Evolutionary conservation across 2,329 filamentous ascomycete genomes (phyloP).

Genomic region (Fusarium newnesense): DNA sequence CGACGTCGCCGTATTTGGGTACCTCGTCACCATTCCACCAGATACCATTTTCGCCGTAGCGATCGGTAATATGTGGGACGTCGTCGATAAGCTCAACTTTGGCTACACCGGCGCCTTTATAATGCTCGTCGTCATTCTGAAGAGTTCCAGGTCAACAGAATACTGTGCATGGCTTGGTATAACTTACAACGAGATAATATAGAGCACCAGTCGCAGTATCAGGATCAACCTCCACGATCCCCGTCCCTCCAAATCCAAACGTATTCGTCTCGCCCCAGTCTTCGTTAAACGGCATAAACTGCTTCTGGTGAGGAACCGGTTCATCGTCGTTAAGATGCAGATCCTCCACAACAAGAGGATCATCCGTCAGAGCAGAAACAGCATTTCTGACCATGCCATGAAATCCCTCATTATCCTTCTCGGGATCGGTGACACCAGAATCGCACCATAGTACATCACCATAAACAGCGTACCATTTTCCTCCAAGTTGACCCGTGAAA

Average conservation of each 20-base stretch:
- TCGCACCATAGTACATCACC: constrained; percentile 49
- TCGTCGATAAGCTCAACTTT: constrained; percentile 48
- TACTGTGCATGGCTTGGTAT: accelerated
- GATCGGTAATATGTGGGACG: constrained; percentile 49
- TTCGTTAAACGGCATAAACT: constrained; percentile 51
- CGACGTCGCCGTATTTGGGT: constrained; percentile 52
- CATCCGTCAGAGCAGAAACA: constrained; percentile 48
- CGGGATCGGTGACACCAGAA: constrained; percentile 47
- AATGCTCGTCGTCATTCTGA: constrained; percentile 48
- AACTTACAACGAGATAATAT: constrained; percentile 51
- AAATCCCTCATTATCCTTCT: constrained; percentile 46
- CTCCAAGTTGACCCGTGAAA: constrained; percentile 50
- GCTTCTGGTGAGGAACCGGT: constrained; percentile 45
- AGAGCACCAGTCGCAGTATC: constrained; percentile 45
- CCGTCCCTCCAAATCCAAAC: constrained; percentile 53
- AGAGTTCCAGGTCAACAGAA: accelerated
- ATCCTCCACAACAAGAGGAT: constrained; percentile 51
- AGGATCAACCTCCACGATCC: constrained; percentile 49
- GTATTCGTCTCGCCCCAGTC: constrained; percentile 50
- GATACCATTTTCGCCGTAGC: constrained; percentile 40
- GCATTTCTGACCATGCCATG: constrained; percentile 55
- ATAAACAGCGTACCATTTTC: constrained; percentile 53
- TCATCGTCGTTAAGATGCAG: constrained; percentile 49
- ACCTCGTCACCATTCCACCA: constrained; percentile 50
- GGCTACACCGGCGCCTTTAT: constrained; percentile 51